Evolutionary conservation across 257 asterid species (phyloP), one percentile per base, ranked within the genome.

Genomic region (Gentiana dahurica): DNA sequence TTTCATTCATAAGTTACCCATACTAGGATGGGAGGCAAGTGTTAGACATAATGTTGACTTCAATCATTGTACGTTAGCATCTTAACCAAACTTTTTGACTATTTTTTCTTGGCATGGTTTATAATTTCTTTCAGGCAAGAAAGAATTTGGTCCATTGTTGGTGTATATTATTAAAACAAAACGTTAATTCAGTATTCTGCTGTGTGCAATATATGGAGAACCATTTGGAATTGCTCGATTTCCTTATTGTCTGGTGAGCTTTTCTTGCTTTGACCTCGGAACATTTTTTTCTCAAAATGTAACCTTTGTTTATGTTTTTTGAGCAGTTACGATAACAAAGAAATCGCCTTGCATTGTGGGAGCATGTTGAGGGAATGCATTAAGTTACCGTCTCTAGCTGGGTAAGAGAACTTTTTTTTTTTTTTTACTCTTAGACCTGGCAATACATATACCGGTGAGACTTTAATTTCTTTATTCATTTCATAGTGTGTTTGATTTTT

Each of bases 1-100:
- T 60, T 77, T 92, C 60, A 73, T 92, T 77, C 99, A 92, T 80
- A 81, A 83, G 73, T 68, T 92, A 64, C 85, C 94, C 33, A 79
- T 77, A 69, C 73, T 92, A 72, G 95, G 95, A 66, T 92, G 99
- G 99, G 99, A 92, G 77, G 99, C 88, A 80, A 77, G 97, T 77
- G 43, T 39, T 53, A 1, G 44, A 39, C 7, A 55, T 48, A 33
- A 34, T 58, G 12, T 56, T 12, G 46, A 55, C 50, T 55, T 58
- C 15, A 36, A 43, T 13, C 45, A 38, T 41, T 11, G 9, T 9
- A 34, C 11, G 24, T 46, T 45, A 38, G 36, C 39, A 54, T 57
- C 54, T 59, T 44, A 46, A 34, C 51, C 50, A 57, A 32, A 35
- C 4, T 8, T 61, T 55, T 53, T 47, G 34, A 43, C 46, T 36